Base-by-base conservation (phyloP, 371 early-diverging fungal species). In the Mucor piriformis region DNA sequence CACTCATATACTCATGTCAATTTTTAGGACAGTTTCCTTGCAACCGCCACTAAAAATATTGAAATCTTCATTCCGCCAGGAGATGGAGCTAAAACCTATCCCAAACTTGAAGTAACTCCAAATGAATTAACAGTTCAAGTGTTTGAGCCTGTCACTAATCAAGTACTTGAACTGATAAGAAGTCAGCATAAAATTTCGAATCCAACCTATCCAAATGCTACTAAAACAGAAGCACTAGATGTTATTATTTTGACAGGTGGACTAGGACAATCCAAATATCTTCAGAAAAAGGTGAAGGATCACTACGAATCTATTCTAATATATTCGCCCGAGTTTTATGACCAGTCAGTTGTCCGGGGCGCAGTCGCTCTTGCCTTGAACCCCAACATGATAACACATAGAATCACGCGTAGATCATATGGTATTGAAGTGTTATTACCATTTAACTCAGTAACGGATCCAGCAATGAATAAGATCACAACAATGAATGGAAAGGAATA, bases 241-340 rank as follows among this genome's bases (percentile, higher is more conserved):
- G 42, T 42, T 12, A 62, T 62, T 18, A 50, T 62, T 40, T 12
- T 62, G 38, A 56, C 62, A 25, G 62, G 62, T 10, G 62, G 62
- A 18, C 34, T 62, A 4, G 44, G 62, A 6, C 62, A 62, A 18
- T 62, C 62, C 11, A 24, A 20, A 43, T 62, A 62, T 34, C 50
- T 62, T 1, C 56, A 25, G 5, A 55, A 34, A 12, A 48, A 34
- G 18, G 42, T 62, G 12, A 20, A 43, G 50, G 37, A 40, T 23
- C 16, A 10, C 11, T 50, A 43, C 33, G 1, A 24, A 0, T 18
- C 15, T 3, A 25, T 50, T 0, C 11, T 13, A 3, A 43, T 54
- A 6, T 43, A 43, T 10, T 42, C 54, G 12, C 50, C 62, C 13
- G 12, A 16, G n/a, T 16, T 40, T 1, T 54, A 56, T 44, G 57